Evolutionary conservation across 2,329 filamentous ascomycete genomes (phyloP).

Genomic region (Diaporthe caulivora): DNA sequence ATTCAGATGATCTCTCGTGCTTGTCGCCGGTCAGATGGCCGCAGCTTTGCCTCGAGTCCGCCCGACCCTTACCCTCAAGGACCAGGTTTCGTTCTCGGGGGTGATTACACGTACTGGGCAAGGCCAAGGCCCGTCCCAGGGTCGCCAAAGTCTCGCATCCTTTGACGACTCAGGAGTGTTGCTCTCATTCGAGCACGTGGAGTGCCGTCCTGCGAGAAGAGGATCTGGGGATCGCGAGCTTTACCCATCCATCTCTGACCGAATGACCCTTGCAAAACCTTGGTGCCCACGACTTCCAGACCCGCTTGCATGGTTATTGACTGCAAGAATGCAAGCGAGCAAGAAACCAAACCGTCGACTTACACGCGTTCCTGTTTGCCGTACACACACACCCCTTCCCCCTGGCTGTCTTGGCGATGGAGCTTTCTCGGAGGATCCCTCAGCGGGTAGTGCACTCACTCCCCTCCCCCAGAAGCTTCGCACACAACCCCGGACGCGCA

Average conservation of each 20-base stretch:
- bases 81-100: too few relatives aligned
- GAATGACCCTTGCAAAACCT: slow-evolving; percentile 21
- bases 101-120: not conserved
- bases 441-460: not conserved
- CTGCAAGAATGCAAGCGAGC: not conserved
- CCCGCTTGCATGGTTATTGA: slow-evolving; percentile 1
- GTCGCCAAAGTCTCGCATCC: not conserved
- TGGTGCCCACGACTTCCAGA: slow-evolving; percentile 1
- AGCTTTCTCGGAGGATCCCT: not conserved
- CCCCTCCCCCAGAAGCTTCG: slow-evolving; percentile 19
- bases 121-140: not conserved
- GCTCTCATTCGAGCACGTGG: not conserved
- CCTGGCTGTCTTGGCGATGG: not conserved
- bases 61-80: not conserved
- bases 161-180: not conserved
- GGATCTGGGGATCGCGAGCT: not conserved
- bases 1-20: slow-evolving; percentile 1
- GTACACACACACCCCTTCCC: not conserved
- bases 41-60: not conserved
- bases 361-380: not conserved
- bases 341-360: not conserved
- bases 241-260: not conserved
- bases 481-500: not conserved
- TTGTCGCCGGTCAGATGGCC: not conserved
- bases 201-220: not conserved